Evolutionary conservation across 176 grass and related monocot genomes (phyloP).

Genomic region (Ensete glaucum): DNA sequence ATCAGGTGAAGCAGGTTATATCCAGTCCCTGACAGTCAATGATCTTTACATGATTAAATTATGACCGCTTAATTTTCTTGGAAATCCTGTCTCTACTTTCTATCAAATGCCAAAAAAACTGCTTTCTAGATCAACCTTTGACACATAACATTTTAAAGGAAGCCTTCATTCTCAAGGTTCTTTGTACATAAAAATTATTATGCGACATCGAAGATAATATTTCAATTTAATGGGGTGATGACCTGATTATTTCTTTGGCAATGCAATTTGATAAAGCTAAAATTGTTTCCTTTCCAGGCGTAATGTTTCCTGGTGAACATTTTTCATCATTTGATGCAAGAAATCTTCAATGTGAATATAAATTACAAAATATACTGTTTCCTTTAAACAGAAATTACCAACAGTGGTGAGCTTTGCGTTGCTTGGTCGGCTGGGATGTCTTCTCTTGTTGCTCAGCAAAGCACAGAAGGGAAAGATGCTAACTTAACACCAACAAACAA

Average conservation of each 20-base stretch:
- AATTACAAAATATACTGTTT: background rate
- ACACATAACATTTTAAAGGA: too few species aligned
- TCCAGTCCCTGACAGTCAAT: background rate
- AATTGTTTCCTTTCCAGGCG: background rate
- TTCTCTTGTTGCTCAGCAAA: constrained; percentile 13
- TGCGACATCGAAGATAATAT: background rate
- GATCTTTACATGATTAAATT: background rate
- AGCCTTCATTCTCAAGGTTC: background rate
- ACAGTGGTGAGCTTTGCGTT: background rate
- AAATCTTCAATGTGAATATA: background rate
- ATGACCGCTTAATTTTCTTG: background rate
- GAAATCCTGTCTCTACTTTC: background rate
- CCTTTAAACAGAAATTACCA: background rate
- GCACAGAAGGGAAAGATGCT: constrained; percentile 5
- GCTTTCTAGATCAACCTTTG: too few species aligned
- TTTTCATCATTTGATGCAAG: background rate
- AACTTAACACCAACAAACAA: constrained; percentile 9
- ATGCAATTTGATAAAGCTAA: background rate
- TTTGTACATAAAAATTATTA: background rate
- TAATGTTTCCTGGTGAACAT: background rate
- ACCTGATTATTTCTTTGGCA: background rate
- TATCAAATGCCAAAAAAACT: too few species aligned
- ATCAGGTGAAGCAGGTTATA: background rate
- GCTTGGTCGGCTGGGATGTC: constrained; percentile 16
- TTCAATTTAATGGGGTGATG: background rate